Evolutionary conservation across 2,329 filamentous ascomycete species (phyloP).

Genomic region (Sporothrix phasma): DNA sequence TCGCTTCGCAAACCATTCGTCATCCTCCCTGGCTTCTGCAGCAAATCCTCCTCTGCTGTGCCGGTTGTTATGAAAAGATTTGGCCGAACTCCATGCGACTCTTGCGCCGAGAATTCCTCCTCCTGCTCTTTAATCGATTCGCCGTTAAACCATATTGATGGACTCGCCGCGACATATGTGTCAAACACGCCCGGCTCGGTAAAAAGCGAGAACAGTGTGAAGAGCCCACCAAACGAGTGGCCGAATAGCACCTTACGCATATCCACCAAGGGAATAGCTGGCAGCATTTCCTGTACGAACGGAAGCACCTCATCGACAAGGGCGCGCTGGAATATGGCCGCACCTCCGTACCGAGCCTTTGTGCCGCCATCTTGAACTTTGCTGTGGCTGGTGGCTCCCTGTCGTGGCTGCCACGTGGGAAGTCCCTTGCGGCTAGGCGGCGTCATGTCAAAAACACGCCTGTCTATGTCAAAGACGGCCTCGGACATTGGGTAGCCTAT

Average conservation of each 20-base stretch:
- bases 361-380: not conserved
- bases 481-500: constrained; percentile 5
- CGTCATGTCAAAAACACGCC: not conserved
- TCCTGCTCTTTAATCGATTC: not conserved
- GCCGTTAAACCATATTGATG: not conserved
- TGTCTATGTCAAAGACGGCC: not conserved
- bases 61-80: not conserved
- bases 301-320: not conserved
- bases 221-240: not conserved
- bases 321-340: not conserved
- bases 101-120: not conserved
- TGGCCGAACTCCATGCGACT: not conserved
- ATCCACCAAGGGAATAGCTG: not conserved
- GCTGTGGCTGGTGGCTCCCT: not conserved
- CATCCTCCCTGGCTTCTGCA: not conserved
- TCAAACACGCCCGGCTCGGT: not conserved
- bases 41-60: not conserved
- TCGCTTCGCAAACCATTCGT: not conserved
- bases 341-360: not conserved
- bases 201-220: not conserved
- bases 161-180: not conserved
- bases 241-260: not conserved
- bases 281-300: not conserved
- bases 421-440: not conserved
- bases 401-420: not conserved